phyloP scores from a whole-genome alignment of 2,329 filamentous ascomycete genomes.

The Pseudogymnoascus sp. region DNA sequence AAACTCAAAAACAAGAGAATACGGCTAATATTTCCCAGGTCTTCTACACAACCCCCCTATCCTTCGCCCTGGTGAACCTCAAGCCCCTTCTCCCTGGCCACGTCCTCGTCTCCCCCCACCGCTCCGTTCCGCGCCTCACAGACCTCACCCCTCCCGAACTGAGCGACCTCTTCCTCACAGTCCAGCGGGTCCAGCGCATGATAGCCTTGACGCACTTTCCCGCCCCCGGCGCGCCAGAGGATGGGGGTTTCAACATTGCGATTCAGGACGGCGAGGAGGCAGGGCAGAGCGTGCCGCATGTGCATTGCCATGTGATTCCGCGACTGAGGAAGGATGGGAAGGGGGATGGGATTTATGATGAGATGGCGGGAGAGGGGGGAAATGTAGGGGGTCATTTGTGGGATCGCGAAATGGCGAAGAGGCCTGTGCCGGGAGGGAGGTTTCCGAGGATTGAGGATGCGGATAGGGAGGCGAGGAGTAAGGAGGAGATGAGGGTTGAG shows the following conservation, averaged over 20 bases:
- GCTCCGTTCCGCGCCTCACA: slow-evolving; percentile 57
- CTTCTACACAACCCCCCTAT: slow-evolving; percentile 72
- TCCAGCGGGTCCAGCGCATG: slow-evolving; percentile 73
- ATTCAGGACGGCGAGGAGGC: slow-evolving; percentile 89
- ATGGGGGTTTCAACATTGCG: slow-evolving; percentile 80
- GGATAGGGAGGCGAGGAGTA: slow-evolving; percentile 55
- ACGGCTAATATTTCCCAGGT: slow-evolving; percentile 46
- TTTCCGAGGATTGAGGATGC: slow-evolving; percentile 68
- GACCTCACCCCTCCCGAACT: slow-evolving; percentile 26
- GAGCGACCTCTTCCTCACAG: slow-evolving; percentile 78
- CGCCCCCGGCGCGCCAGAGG: slow-evolving; percentile 33
- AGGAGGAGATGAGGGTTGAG: slow-evolving; percentile 73
- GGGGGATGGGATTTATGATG: slow-evolving; percentile 70
- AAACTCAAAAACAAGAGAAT: background rate
- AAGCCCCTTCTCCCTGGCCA: slow-evolving; percentile 91
- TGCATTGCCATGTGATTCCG: slow-evolving; percentile 89
- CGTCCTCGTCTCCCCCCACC: slow-evolving; percentile 76
- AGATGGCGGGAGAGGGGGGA: slow-evolving; percentile 76
- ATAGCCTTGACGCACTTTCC: slow-evolving; percentile 51
- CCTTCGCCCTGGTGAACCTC: slow-evolving; percentile 88
- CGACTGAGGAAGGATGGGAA: slow-evolving; percentile 49
- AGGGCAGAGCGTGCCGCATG: slow-evolving; percentile 87
- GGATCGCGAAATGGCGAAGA: slow-evolving; percentile 36
- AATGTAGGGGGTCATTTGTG: slow-evolving; percentile 67
- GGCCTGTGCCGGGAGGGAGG: slow-evolving; percentile 43